Evolutionary conservation across 116 monocot genomes (phyloP).

Genomic region (Iris pallida): DNA sequence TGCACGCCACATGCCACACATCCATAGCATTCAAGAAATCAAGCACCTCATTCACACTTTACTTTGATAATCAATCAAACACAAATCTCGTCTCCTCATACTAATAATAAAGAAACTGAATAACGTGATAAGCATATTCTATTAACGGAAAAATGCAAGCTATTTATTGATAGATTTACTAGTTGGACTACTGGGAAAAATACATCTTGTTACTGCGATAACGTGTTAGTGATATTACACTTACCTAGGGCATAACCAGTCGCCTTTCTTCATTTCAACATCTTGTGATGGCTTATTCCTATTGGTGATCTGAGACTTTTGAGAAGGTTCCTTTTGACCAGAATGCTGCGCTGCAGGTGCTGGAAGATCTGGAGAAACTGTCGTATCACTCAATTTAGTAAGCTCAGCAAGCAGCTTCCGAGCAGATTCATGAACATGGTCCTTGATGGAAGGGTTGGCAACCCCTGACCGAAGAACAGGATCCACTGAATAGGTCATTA

Average conservation of each 20-base stretch:
- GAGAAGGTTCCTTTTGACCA: slow-evolving; percentile 19
- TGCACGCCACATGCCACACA: too few species aligned
- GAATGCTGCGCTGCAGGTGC: slow-evolving; percentile 24
- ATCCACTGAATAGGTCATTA: slow-evolving; percentile 62
- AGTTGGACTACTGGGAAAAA: too few species aligned
- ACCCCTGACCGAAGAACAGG: slow-evolving; percentile 25
- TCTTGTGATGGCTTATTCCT: slow-evolving; percentile 18
- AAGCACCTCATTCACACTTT: too few species aligned
- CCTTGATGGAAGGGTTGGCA: slow-evolving; percentile 25
- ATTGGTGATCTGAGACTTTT: slow-evolving; percentile 6
- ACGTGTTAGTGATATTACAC: too few species aligned
- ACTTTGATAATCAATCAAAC: too few species aligned
- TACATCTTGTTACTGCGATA: not conserved
- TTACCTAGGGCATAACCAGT: slow-evolving; percentile 84
- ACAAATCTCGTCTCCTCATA: too few species aligned
- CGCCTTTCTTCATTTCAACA: slow-evolving; percentile 87
- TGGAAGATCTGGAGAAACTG: slow-evolving; percentile 49
- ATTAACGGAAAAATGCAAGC: too few species aligned
- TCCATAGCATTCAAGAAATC: too few species aligned
- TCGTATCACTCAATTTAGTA: slow-evolving; percentile 66
- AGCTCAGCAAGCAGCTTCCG: slow-evolving; percentile 62
- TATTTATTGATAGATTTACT: too few species aligned
- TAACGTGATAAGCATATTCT: too few species aligned
- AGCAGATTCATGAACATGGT: slow-evolving; percentile 59
- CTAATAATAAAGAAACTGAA: too few species aligned